Evolutionary conservation across 2,329 filamentous ascomycete genomes (phyloP), one percentile per base, ranked within the genome.

Genomic region (Verticillium isaacii): DNA sequence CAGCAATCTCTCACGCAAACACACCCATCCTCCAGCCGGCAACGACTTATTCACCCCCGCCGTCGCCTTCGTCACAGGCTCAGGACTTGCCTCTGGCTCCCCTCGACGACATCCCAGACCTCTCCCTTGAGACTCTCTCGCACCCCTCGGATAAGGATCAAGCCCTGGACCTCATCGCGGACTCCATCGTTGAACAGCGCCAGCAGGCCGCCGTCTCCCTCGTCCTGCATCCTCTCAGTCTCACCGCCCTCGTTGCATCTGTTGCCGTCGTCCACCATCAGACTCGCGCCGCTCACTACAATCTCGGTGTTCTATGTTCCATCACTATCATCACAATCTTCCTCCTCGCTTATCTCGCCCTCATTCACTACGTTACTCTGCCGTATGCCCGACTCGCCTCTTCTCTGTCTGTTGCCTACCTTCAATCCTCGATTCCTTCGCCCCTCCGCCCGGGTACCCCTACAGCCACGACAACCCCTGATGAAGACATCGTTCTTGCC

Each of bases 121-220:
- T 93, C 54, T 84, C 82, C 58, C 86, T 90, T 59, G 84, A 86
- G 67, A 73, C 83, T 25, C 76, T 88, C 54, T 79, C 80, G 56
- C 70, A 71, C 58, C 77, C 85, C 58, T 72, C 80, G 59, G 89
- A 93, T 72, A 87, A 89, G 71, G 77, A 87, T 65, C 82, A 86
- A 61, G 88, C 89, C 19, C 80, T 96, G 59, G 84, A 85, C 65
- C 84, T 96, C 23, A 82, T 96, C 45, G 89, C 92, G 64, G 91
- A 94, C 75, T 92, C 89, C 62, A 85, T 96, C 58, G 90, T 91
- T 39, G 89, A 96, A 75, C 92, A 95, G 79, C 87, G 89, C 64
- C 88, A 92, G 71, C 77, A 83, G 9, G 86, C 90, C 23, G 85
- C 87, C 52, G 77, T 79, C 60, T 78, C 85, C 65, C 78, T 95